Evolutionary conservation across 192 early-diverging fungal species (phyloP).

Genomic region (Gonapodya prolifera): DNA sequence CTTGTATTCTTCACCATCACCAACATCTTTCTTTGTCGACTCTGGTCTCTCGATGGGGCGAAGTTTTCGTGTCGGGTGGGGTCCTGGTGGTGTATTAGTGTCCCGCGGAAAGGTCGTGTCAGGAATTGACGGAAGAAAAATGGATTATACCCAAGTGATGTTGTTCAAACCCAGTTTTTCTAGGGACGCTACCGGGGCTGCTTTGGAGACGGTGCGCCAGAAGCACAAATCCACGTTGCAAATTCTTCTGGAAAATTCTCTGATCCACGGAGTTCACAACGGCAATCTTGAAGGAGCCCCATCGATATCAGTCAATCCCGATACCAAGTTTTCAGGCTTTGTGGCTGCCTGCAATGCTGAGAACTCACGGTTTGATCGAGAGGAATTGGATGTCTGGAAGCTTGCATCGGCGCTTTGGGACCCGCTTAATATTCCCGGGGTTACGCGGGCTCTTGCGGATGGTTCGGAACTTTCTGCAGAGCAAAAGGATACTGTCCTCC

Average conservation of each 20-base stretch:
- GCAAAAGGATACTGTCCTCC: conserved; percentile 16
- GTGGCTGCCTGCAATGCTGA: neutral
- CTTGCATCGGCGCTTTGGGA: conserved; percentile 46
- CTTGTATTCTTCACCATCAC: neutral
- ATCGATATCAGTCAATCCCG: neutral
- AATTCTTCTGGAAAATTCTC: neutral
- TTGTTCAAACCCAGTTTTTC: neutral
- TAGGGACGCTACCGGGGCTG: neutral
- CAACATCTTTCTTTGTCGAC: conserved; percentile 29
- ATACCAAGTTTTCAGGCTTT: neutral
- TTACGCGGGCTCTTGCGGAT: neutral
- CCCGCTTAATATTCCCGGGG: conserved; percentile 4
- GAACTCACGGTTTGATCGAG: neutral
- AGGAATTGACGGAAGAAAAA: conserved; percentile 19
- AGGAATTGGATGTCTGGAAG: conserved; percentile 34
- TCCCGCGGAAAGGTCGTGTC: conserved; percentile 8
- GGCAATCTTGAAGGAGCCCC: neutral
- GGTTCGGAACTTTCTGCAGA: conserved; percentile 4
- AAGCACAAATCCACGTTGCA: neutral
- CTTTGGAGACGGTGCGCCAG: neutral
- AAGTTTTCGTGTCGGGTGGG: conserved; percentile 77
- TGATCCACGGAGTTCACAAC: neutral
- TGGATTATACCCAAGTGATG: neutral
- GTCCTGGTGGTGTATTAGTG: conserved; percentile 55
- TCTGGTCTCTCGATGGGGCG: conserved; percentile 69